Base-by-base conservation (phyloP, 192 early-diverging fungal species). In the Neocallimastix lanati region DNA sequence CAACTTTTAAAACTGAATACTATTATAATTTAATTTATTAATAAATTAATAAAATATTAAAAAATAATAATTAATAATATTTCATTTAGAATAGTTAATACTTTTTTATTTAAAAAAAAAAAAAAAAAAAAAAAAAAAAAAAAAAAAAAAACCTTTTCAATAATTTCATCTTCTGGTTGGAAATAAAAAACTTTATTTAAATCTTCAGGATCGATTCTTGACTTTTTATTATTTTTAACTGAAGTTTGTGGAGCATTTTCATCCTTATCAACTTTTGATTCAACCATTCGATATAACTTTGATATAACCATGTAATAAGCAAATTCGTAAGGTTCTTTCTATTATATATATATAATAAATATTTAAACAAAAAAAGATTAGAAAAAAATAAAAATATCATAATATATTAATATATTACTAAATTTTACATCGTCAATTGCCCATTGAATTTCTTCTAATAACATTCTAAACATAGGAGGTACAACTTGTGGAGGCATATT, bases 401-500 rank as follows among this genome's bases (percentile, higher is more conserved):
- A n/a, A n/a, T n/a, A n/a, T n/a, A n/a, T n/a, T n/a, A n/a, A n/a
- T n/a, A n/a, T n/a, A n/a, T n/a, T n/a, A n/a, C n/a, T n/a, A n/a
- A n/a, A n/a, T n/a, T n/a, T n/a, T 87, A 92, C 92, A 77, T 92
- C 90, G 11, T 90, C 91, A 25, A 92, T 83, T 16, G 92, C 92
- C 86, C 88, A 87, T 77, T 93, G 85, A 76, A 95, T 84, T 81
- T 97, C 97, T 58, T 95, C 92, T 37, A 89, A 79, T 40, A 97
- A 86, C 94, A 97, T 94, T 29, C 88, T 91, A 81, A 95, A 92
- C 94, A 99, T 94, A 2, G 93, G 95, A 27, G 95, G 92, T 2
- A 93, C 89, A 13, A 97, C 87, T 81, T 96, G 92, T 29, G 95
- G 94, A 15, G 97, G 97, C 94, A 99, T 95, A 82, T 99, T 99